Evolutionary conservation across 257 asterid species (phyloP).

Genomic region (Handroanthus guayacan): DNA sequence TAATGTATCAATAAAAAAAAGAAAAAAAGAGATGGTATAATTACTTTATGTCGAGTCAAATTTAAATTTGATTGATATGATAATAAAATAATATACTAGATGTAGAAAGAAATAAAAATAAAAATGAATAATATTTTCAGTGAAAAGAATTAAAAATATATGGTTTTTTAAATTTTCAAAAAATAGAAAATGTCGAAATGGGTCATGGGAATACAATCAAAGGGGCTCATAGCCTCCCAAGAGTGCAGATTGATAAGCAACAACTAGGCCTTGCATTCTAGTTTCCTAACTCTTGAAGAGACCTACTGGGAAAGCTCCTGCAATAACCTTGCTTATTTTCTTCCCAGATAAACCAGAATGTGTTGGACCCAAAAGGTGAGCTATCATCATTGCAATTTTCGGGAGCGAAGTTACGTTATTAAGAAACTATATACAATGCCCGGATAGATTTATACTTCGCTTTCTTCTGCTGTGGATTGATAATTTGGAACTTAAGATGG

Average conservation of each 20-base stretch:
- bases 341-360: constrained; percentile 30
- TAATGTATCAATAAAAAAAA: too few relatives aligned
- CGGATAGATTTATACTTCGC: background rate
- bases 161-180: too few relatives aligned
- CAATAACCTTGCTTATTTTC: constrained; percentile 35
- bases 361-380: constrained; percentile 6
- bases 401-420: background rate
- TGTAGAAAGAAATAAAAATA: too few relatives aligned
- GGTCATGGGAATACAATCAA: too few relatives aligned
- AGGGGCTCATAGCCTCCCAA: constrained; percentile 15
- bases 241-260: background rate
- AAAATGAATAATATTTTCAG: too few relatives aligned
- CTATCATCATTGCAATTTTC: constrained; percentile 4
- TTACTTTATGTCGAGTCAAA: too few relatives aligned
- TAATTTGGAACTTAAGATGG: constrained; percentile 15
- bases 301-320: constrained; percentile 28
- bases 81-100: too few relatives aligned
- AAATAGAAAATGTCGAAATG: too few relatives aligned
- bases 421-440: constrained; percentile 36
- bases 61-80: too few relatives aligned
- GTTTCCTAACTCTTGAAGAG: constrained; percentile 25
- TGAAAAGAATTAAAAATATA: too few relatives aligned
- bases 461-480: constrained; percentile 24
- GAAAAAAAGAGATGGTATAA: too few relatives aligned
- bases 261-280: constrained; percentile 26